Base-by-base conservation (phyloP, 352 stramenopile genomes). In the Pythium pyrilobum region DNA sequence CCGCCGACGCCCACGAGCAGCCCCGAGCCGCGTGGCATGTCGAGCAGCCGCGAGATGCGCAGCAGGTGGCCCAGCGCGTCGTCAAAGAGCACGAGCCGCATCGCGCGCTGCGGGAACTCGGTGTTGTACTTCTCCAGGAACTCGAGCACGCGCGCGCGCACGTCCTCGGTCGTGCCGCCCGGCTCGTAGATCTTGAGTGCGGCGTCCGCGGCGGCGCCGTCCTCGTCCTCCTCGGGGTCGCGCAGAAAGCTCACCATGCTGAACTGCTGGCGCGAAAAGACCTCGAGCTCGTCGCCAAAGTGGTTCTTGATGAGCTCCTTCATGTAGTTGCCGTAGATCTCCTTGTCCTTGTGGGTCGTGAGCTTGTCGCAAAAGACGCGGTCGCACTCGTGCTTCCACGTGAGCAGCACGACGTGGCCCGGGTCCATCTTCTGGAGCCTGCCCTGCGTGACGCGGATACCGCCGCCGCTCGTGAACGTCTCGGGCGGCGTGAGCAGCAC, bases 301-400 rank as follows among this genome's bases (percentile, higher is more conserved):
- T 96, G 77, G 34, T 88, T 81, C 39, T 85, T 87, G 27, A 96
- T 79, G 16, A 98, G 81, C 48, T 96, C 89, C 20, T 85, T 87
- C 74, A 98, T 96, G 62, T 95, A 97, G 20, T 77, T 67, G 20
- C 87, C 74, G 59, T 97, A 98, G 12, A 93, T 87, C 21, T 97
- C 88, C 62, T 99, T 99, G 69, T 98, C 96, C 66, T 98, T 97
- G 49, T 97, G 87, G 33, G 92, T 98, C 18, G 95, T 98, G 24
- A 99, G 82, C 64, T 99, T 99, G 71, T 99, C 97, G 31, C 79
- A 96, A 69, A 99, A 99, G 20, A 99, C 97, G 11, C 97, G 94
- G 47, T 97, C 85, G 43, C 95, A 98, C 69, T 99, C 97, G 69
- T 99, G 97, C 53, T 97, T 93, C 97, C 97, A 99, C n/a, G 98